Base-by-base conservation (phyloP, 257 asterid species). In the Solanum pinnatisectum region DNA sequence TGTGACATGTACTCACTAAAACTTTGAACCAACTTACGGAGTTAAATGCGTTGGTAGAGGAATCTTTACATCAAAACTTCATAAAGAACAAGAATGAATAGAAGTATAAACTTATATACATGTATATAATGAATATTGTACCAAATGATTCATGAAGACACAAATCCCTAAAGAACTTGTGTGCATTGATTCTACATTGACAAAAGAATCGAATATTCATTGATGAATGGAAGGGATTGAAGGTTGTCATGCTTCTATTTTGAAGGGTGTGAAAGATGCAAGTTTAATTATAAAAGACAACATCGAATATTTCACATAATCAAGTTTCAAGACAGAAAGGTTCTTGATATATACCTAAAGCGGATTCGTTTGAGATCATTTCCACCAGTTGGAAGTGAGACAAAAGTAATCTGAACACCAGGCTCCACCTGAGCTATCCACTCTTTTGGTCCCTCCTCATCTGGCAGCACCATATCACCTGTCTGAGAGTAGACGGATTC, bases 351-450 rank as follows among this genome's bases (percentile, higher is more conserved):
- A 82, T 92, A 96, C 98, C 98, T 96, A 93, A 96, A 96, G 36
- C 99, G 98, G 84, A 96, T 96, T 70, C 98, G 93, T 89, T 94
- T 96, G 46, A 96, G 97, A 84, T 96, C 99, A 74, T 96, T 96
- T 60, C 99, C 99, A 16, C 98, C 98, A 5, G 92, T 90, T 9
- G 96, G 97, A 88, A 96, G 96, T n/a, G 99, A 94, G 44, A 94
- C 91, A 60, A 96, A 96, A 14, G 98, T 95, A 74, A 96, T 94
- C 82, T 96, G 99, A 68, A 96, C 98, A 12, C 99, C 98, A 12
- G 99, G 99, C 90, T 96, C 99, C 65, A 96, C 99, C 87, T 96
- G 99, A 3, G 99, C 98, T 82, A 88, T 90, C 99, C 99, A 96
- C 65, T 96, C 99, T 84, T 93, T 94, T 7, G 95, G 95, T 49